Evolutionary conservation across 495 filamentous ascomycete genomes (phyloP), one percentile per base, ranked within the genome.

Genomic region (Daldinia loculata): DNA sequence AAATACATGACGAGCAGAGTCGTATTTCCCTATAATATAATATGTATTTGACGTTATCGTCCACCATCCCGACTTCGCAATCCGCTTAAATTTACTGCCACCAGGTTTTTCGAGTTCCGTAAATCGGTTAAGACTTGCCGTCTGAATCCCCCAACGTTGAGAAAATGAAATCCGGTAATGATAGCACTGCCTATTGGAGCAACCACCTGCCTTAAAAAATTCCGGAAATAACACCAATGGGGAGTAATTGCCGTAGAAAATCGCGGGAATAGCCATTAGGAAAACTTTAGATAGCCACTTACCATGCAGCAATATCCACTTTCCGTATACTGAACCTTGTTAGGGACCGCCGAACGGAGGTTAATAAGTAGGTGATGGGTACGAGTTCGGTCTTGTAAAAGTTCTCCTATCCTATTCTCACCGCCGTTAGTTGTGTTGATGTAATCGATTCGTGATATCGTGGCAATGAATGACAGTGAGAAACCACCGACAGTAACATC

Each of bases 21-120:
- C 38, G 41, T 11, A 45, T 17, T 17, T 34, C 3, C 29, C 50
- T 14, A 26, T 53, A 53, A 53, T 30, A 53, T 30, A 53, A 8
- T 30, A 53, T 7, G 14, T 6, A 27, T 30, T 30, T 30, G 50
- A 30, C 50, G 29, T 50, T 22, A 43, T 41, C 39, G 14, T 32
- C 34, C 39, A 26, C 19, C 48, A 53, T 67, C 58, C 69, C 64
- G 64, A 68, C 51, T 55, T 71, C 69, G 69, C 69, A 67, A 57
- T 38, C 24, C 34, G 45, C 24, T 48, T 61, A 60, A 14, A 53
- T 22, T 22, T 34, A 6, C 19, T 43, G 17, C 26, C n/a, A 41
- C 26, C n/a, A 41, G 43, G 43, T 53, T 59, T 50, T 43, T 41
- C 45, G 30, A 24, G 17, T 38, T n/a, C 67, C 56, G 67, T 24